Percentiles rank a stretch among this genome's conserved stretches.
Conservation (phyloP, 805 yeast genomes). For the Sugiyamaella qingdaonensis region DNA sequence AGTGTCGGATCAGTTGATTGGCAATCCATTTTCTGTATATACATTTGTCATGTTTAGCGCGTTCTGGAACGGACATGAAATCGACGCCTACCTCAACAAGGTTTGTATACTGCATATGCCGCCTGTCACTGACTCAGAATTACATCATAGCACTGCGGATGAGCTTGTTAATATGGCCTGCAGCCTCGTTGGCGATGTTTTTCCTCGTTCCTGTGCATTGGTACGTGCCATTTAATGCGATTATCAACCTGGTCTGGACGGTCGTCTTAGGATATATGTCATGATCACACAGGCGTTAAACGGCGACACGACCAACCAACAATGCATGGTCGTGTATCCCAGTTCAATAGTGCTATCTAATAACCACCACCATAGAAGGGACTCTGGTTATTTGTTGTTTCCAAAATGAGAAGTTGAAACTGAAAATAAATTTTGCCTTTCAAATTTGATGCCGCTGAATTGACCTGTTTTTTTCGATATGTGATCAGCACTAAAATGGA, state of each 20-base stretch:
- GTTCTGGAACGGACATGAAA: conserved; percentile 35
- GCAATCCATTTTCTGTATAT: conserved; percentile 33
- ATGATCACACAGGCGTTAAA: too few relatives aligned
- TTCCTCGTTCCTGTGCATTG: conserved; percentile 18
- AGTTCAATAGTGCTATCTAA: too few relatives aligned
- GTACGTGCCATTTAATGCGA: conserved; percentile 25
- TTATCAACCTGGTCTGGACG: conserved; percentile 25
- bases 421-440: too few relatives aligned
- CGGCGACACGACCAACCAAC: too few relatives aligned
- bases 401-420: too few relatives aligned
- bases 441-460: too few relatives aligned
- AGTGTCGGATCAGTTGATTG: conserved; percentile 31
- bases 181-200: conserved; percentile 23
- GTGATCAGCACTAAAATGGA: too few relatives aligned
- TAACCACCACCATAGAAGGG: too few relatives aligned
- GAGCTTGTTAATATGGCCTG: conserved; percentile 27
- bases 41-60: conserved; percentile 32
- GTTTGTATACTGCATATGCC: conserved; percentile 8
- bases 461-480: too few relatives aligned
- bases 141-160: conserved; percentile 18
- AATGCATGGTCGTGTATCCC: too few relatives aligned
- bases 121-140: conserved; percentile 12
- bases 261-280: conserved; percentile 20
- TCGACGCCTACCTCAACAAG: conserved; percentile 29
- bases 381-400: too few relatives aligned